Percentiles rank a stretch among this genome's conserved stretches.
phyloP scores from a whole-genome alignment of 495 filamentous ascomycete species.

The Diplogelasinospora grovesii region DNA sequence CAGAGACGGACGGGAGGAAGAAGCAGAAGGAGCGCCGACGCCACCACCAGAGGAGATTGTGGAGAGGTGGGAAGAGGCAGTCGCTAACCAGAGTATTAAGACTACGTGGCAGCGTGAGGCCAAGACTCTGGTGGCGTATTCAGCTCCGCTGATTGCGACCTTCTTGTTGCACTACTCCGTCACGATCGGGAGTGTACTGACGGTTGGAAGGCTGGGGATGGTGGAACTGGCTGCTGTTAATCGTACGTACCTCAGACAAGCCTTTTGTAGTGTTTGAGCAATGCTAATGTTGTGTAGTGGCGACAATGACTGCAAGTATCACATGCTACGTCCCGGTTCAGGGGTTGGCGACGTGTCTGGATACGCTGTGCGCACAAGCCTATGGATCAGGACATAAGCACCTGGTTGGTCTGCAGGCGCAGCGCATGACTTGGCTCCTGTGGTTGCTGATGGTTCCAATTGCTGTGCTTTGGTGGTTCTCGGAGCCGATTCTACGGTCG shows the following conservation, averaged over 20 bases:
- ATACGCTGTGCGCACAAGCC: conserved; percentile 69
- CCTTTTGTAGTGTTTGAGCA: neutral
- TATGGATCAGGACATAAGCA: conserved; percentile 63
- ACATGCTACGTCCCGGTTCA: conserved; percentile 67
- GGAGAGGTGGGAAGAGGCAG: conserved; percentile 65
- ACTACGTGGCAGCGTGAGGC: conserved; percentile 81
- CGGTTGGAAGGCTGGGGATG: conserved; percentile 58
- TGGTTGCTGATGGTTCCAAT: conserved; percentile 58
- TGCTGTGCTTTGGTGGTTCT: conserved; percentile 52
- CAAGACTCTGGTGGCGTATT: conserved; percentile 52
- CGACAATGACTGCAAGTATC: conserved; percentile 67
- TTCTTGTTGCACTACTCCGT: conserved; percentile 68
- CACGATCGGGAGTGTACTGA: conserved; percentile 60
- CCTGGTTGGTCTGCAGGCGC: conserved; percentile 65
- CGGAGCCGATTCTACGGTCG: conserved; percentile 45
- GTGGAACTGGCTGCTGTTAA: conserved; percentile 58
- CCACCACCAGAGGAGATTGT: conserved; percentile 13
- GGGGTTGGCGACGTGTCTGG: conserved; percentile 61
- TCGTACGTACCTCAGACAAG: conserved; percentile 19
- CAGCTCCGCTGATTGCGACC: conserved; percentile 54
- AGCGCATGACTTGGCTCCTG: conserved; percentile 63
- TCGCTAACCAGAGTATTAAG: conserved; percentile 63
- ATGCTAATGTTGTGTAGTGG: conserved; percentile 34
- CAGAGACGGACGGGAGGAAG: neutral
- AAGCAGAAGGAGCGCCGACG: too few species aligned